Percentiles rank a stretch among this genome's conserved stretches.
Conservation (phyloP, 495 filamentous ascomycete species). For the Trichoderma asperelloides region DNA sequence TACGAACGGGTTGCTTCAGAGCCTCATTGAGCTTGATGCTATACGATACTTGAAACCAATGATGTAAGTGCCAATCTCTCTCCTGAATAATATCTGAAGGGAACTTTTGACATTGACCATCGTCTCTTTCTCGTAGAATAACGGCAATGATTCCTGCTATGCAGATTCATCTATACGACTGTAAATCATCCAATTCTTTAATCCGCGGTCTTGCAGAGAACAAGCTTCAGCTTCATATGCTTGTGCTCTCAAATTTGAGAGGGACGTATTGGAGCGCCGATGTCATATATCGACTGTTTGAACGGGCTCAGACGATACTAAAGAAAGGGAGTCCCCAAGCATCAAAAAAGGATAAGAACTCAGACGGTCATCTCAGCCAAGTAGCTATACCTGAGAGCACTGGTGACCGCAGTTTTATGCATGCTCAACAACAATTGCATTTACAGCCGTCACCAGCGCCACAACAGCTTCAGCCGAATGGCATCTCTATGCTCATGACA, state of each 20-base stretch:
- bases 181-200: constrained; percentile 23
- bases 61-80: constrained; percentile 23
- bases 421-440: not conserved
- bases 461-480: not conserved
- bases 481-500: not conserved
- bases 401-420: not conserved
- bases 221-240: constrained; percentile 34
- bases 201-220: constrained; percentile 28
- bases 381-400: not conserved
- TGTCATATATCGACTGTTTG: constrained; percentile 15
- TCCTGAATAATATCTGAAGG: not conserved
- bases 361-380: not conserved
- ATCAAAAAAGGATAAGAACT: not conserved
- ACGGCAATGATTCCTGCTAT: constrained; percentile 33
- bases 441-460: not conserved
- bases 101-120: not conserved
- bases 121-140: constrained; percentile 21
- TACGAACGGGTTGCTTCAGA: constrained; percentile 27
- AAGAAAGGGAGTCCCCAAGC: constrained; percentile 4
- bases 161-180: constrained; percentile 32
- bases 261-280: constrained; percentile 23
- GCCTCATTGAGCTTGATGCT: constrained; percentile 22
- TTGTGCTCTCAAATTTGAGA: constrained; percentile 31
- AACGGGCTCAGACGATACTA: constrained; percentile 13
- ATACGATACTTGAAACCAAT: constrained; percentile 24